phyloP scores from a whole-genome alignment of 768 basidiomycete genomes.

The Leccinum disarticulatum region DNA sequence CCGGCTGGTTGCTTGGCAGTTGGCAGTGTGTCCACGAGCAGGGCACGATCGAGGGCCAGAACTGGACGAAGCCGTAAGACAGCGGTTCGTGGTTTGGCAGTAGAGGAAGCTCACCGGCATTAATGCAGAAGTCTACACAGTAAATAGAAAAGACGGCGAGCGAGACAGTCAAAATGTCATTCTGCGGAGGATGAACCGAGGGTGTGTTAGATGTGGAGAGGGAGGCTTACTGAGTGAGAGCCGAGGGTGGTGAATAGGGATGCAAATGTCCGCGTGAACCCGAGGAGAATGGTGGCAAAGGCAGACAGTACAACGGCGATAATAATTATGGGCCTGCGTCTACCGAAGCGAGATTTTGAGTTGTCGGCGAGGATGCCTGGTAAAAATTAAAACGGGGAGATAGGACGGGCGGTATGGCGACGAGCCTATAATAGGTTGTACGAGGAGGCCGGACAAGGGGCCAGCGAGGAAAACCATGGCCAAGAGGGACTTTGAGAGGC shows the following conservation, averaged over 20 bases:
- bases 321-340: constrained; percentile 86
- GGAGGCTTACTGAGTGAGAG: constrained; percentile 34
- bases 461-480: constrained; percentile 92
- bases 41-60: constrained; percentile 86
- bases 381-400: neutral
- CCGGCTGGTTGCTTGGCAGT: constrained; percentile 74
- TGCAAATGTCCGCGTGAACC: constrained; percentile 75
- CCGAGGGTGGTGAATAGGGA: constrained; percentile 38
- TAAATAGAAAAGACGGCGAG: constrained; percentile 75
- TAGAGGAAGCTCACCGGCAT: constrained; percentile 41
- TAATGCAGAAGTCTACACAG: constrained; percentile 64
- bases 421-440: constrained; percentile 85
- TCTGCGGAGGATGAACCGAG: constrained; percentile 36
- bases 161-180: constrained; percentile 66
- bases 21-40: constrained; percentile 84
- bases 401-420: neutral
- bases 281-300: constrained; percentile 75
- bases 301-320: constrained; percentile 65
- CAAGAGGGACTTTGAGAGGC: constrained; percentile 83
- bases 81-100: neutral
- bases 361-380: constrained; percentile 74
- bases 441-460: constrained; percentile 83
- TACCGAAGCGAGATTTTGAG: constrained; percentile 78
- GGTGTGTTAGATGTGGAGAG: neutral
- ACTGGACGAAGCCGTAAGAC: constrained; percentile 42